Conservation (phyloP, 75 land plant genomes). For the Picea sitchensis region DNA sequence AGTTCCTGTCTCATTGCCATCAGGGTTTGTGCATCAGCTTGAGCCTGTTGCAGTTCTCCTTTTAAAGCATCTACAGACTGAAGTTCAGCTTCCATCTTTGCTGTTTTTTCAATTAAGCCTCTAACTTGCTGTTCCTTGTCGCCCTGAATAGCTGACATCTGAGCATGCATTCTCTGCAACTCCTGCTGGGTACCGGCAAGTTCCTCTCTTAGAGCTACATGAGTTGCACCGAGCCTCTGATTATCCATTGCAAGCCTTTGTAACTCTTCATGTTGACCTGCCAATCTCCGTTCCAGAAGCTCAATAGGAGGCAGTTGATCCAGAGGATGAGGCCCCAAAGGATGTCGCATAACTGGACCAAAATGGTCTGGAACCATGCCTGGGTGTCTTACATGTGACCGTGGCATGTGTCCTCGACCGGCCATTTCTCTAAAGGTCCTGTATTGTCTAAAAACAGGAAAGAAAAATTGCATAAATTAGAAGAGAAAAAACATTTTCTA, state of each 20-base stretch:
- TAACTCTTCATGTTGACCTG: constrained; percentile 75
- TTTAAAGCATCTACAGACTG: constrained; percentile 47
- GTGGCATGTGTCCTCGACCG: constrained; percentile 50
- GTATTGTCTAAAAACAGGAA: too few species aligned
- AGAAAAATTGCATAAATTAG: too few species aligned
- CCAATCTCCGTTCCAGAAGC: constrained; percentile 76
- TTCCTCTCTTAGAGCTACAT: constrained; percentile 75
- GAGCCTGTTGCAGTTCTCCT: constrained; percentile 53
- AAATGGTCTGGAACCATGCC: constrained; percentile 44
- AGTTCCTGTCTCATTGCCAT: constrained; percentile 62
- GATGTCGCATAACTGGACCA: constrained; percentile 37
- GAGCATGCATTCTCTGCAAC: constrained; percentile 55
- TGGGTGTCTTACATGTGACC: constrained; percentile 35
- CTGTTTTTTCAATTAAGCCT: constrained; percentile 46
- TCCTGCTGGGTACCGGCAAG: constrained; percentile 81
- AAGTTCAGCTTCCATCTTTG: constrained; percentile 64
- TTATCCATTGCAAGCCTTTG: constrained; percentile 66
- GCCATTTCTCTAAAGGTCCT: constrained; percentile 24
- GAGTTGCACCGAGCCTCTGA: constrained; percentile 87
- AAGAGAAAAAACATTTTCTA: too few species aligned
- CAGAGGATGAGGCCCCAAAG: constrained; percentile 33
- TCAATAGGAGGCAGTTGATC: constrained; percentile 54
- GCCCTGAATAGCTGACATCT: constrained; percentile 42
- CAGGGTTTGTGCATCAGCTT: constrained; percentile 55
- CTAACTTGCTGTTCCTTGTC: constrained; percentile 74